These are phyloP conservation scores for Citrus australasica DNA, from an alignment of 345 rosid genomes.

Conservation along the genomic window DNA sequence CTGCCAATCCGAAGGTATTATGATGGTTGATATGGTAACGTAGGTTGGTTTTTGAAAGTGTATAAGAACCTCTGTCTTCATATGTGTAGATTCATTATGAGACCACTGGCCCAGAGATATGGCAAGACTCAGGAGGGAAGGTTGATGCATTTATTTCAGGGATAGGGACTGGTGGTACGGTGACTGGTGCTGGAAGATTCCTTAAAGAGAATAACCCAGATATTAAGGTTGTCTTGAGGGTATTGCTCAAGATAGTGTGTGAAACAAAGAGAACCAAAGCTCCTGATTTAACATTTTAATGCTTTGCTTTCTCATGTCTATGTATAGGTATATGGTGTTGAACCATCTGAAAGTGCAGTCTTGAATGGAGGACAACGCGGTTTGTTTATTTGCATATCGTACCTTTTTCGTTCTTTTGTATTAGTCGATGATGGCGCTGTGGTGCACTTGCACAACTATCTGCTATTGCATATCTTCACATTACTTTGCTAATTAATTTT, in stretches of 20 bases:
- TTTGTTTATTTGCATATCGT: not conserved
- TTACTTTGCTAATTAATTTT: not conserved
- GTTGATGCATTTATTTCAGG: slow-evolving; percentile 50
- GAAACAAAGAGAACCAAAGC: not conserved
- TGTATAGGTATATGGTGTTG: slow-evolving; percentile 39
- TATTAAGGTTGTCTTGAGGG: slow-evolving; percentile 38
- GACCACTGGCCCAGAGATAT: slow-evolving; percentile 41
- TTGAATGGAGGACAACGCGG: slow-evolving; percentile 40
- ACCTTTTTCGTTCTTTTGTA: not conserved
- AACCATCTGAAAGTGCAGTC: slow-evolving; percentile 45
- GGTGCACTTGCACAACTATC: not conserved
- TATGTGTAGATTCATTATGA: slow-evolving; percentile 40
- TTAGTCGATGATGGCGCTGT: too few relatives aligned
- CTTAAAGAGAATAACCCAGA: slow-evolving; percentile 62
- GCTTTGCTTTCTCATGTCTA: not conserved
- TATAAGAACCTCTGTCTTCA: not conserved
- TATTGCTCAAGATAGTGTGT: not conserved
- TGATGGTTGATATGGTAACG: not conserved
- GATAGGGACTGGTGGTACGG: slow-evolving; percentile 52
- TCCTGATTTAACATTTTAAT: not conserved
- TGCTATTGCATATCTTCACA: not conserved
- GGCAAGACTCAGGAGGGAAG: slow-evolving; percentile 38
- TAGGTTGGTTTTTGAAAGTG: not conserved
- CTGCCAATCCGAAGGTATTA: slow-evolving; percentile 47
- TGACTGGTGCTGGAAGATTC: slow-evolving; percentile 59